Conservation (phyloP, 2,329 filamentous ascomycete species). For the Verticillium longisporum region DNA sequence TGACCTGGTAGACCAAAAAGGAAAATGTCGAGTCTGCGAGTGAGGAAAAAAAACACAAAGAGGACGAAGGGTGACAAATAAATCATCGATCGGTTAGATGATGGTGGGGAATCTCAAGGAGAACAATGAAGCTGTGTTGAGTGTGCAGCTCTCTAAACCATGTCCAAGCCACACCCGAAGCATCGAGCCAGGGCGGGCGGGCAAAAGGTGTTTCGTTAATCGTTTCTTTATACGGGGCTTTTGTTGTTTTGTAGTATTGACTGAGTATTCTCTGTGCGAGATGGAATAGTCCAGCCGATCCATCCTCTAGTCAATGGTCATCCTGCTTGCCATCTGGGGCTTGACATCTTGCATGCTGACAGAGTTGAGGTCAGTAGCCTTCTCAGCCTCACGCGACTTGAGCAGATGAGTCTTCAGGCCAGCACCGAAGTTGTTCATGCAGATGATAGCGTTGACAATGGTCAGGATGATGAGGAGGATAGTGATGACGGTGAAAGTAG, state of each 20-base stretch:
- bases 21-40: neutral
- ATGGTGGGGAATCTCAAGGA: neutral
- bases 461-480: constrained; percentile 83
- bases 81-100: neutral
- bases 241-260: neutral
- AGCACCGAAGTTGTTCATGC: constrained; percentile 83
- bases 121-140: neutral
- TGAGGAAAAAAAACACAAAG: neutral
- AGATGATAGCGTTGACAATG: constrained; percentile 79
- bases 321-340: constrained; percentile 44
- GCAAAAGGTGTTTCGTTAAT: constrained; percentile 8
- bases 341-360: constrained; percentile 52
- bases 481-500: constrained; percentile 89
- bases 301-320: constrained; percentile 51
- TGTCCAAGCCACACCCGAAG: neutral
- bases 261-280: constrained; percentile 2
- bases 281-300: constrained; percentile 1
- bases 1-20: neutral
- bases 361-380: constrained; percentile 50
- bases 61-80: neutral
- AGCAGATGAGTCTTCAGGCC: constrained; percentile 84
- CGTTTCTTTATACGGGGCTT: constrained; percentile 10
- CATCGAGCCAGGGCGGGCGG: constrained; percentile 5
- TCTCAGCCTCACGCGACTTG: constrained; percentile 38
- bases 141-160: neutral